phyloP scores from a whole-genome alignment of 192 early-diverging fungal species.

The Mortierella antarctica region DNA sequence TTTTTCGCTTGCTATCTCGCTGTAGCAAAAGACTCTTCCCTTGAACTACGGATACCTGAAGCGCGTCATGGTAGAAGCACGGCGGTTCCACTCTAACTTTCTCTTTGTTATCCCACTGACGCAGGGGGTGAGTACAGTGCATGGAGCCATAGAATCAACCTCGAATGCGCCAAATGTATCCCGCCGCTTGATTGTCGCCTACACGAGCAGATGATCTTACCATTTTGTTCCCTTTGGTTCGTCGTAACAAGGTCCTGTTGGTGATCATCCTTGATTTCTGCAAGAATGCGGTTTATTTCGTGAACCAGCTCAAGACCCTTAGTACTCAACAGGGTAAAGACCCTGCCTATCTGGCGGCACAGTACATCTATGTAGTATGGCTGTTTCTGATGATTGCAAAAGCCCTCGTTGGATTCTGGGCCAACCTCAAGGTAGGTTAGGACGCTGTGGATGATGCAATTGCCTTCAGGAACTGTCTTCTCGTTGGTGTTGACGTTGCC shows the following conservation, averaged over 20 bases:
- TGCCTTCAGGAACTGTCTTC: neutral
- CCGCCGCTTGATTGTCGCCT: neutral
- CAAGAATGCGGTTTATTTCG: slow-evolving; percentile 34
- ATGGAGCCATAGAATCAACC: neutral
- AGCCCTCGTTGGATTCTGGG: slow-evolving; percentile 35
- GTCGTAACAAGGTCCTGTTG: slow-evolving; percentile 27
- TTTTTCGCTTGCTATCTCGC: too few species aligned
- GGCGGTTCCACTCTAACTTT: slow-evolving; percentile 48
- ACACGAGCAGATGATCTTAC: neutral
- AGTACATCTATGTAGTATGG: slow-evolving; percentile 44
- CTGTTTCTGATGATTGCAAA: slow-evolving; percentile 38
- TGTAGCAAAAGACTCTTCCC: too few species aligned
- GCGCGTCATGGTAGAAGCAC: slow-evolving; percentile 27
- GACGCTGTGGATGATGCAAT: neutral
- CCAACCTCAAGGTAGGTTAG: slow-evolving; percentile 31
- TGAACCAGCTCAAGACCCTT: slow-evolving; percentile 20
- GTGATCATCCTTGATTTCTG: slow-evolving; percentile 40
- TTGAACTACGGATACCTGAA: neutral
- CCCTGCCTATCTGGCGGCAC: slow-evolving; percentile 32
- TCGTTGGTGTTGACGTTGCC: neutral
- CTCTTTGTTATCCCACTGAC: slow-evolving; percentile 43
- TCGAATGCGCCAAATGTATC: neutral
- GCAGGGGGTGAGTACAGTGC: slow-evolving; percentile 39
- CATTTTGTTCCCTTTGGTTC: neutral
- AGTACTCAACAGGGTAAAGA: slow-evolving; percentile 9